Evolutionary conservation across 148 eudicot genomes (phyloP), one percentile per base, ranked within the genome.

Genomic region (Linanthus parryae): DNA sequence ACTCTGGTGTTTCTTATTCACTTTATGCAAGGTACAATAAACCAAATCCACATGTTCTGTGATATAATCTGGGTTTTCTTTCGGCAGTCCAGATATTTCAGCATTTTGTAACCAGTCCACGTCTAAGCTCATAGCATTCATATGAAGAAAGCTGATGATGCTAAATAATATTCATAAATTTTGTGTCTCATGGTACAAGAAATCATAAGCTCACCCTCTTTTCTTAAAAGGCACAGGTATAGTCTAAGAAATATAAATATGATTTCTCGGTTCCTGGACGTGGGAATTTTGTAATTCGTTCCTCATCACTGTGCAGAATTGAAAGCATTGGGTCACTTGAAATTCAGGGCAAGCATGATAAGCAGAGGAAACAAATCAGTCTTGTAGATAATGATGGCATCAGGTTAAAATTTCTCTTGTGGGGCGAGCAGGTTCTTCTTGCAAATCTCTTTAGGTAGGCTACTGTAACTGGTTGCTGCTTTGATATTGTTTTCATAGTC

Each of bases 361-460:
- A 63, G 58, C 80, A 79, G 72, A 79, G 82, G 66, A 82, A 69
- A 61, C 85, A 81, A 65, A 72, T 91, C 19, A 73, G 45, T 57
- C 81, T 91, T 52, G 74, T 79, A 56, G 98, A 91, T 62, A 71
- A 79, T 60, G 90, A 87, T 61, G 89, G 87, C 52, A 39, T 67
- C 51, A 57, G 62, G 62, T 61, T 79, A 66, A 70, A 71, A 56
- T 73, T 91, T 68, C 52, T 81, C 27, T 52, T 91, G 25, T 91
- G 98, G 98, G 98, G 96, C 39, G 98, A 91, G 63, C 98, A 92
- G 76, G 79, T 75, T 50, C 66, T 79, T 53, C 78, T 92, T 47
- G 79, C 88, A 57, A 81, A 87, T 72, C 72, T 79, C 45, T 73
- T 92, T 44, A 77, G 96, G 98, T 91, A 74, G 48, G 65, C 22